Evolutionary conservation across 345 rosid species (phyloP).

Genomic region (Sonneratia alba): DNA sequence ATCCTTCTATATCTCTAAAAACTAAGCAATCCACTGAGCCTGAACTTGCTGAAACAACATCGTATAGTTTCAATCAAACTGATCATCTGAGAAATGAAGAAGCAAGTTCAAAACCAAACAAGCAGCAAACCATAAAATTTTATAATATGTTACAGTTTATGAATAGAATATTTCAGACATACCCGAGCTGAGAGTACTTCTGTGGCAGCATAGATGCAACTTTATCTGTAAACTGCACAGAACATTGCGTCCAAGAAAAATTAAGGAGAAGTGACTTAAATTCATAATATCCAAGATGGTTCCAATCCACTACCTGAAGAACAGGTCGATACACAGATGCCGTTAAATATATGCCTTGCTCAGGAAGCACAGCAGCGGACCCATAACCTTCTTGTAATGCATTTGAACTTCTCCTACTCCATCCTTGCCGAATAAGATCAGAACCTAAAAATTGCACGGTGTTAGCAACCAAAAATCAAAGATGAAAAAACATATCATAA

Average conservation of each 20-base stretch:
- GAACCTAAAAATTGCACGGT: conserved; percentile 8
- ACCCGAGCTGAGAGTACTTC: conserved; percentile 88
- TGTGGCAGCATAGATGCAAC: conserved; percentile 73
- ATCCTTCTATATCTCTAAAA: neutral
- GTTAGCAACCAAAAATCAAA: neutral
- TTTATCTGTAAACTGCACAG: conserved; percentile 87
- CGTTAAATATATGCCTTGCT: conserved; percentile 95
- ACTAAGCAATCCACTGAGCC: neutral
- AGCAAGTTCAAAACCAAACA: neutral
- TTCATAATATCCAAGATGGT: neutral
- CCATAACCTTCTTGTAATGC: conserved; percentile 91
- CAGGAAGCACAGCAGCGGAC: conserved; percentile 92
- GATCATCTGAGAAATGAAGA: neutral
- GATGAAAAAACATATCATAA: conserved; percentile 1
- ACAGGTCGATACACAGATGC: conserved; percentile 95
- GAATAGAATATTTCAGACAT: conserved; percentile 24
- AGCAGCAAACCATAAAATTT: neutral
- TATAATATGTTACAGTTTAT: neutral
- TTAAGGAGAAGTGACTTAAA: neutral
- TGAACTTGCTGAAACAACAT: neutral
- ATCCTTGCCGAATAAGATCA: conserved; percentile 50
- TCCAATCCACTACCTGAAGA: conserved; percentile 57
- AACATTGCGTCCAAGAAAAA: conserved; percentile 19
- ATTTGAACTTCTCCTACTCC: conserved; percentile 79
- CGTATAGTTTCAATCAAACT: conserved; percentile 2